These are phyloP conservation scores for Eucalyptus pumila DNA, from an alignment of 345 rosid species.

Conservation along the genomic window DNA sequence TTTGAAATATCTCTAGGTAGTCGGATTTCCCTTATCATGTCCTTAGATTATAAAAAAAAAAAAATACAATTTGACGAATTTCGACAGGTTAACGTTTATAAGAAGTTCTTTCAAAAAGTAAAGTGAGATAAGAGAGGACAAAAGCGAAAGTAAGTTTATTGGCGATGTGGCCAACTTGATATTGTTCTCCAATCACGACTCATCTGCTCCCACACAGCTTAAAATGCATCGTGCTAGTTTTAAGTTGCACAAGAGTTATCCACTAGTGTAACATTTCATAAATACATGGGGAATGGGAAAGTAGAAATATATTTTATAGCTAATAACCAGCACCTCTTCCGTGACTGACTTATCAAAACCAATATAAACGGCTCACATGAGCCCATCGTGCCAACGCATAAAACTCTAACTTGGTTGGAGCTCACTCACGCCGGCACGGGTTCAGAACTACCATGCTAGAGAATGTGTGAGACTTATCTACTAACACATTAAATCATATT, in stretches of 20 bases:
- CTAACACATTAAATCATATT: neutral
- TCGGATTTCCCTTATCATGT: neutral
- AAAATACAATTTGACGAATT: neutral
- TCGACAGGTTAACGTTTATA: neutral
- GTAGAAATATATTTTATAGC: neutral
- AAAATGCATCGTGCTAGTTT: neutral
- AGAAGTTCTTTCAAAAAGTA: neutral
- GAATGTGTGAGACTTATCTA: neutral
- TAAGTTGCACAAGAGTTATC: neutral
- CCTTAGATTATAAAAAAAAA: neutral
- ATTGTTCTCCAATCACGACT: neutral
- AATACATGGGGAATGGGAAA: neutral
- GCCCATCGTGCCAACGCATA: neutral
- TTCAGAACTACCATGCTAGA: neutral
- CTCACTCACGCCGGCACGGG: neutral
- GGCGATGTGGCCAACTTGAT: neutral
- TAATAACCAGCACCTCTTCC: neutral
- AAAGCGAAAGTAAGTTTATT: neutral
- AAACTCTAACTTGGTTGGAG: neutral
- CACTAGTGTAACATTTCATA: neutral
- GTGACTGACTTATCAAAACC: neutral
- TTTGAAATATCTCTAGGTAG: neutral
- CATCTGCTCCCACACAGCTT: neutral
- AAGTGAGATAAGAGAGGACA: neutral
- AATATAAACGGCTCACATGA: neutral